These are phyloP conservation scores for Spinacia oleracea DNA, from an alignment of 179 eudicot genomes.

Conservation along the genomic window DNA sequence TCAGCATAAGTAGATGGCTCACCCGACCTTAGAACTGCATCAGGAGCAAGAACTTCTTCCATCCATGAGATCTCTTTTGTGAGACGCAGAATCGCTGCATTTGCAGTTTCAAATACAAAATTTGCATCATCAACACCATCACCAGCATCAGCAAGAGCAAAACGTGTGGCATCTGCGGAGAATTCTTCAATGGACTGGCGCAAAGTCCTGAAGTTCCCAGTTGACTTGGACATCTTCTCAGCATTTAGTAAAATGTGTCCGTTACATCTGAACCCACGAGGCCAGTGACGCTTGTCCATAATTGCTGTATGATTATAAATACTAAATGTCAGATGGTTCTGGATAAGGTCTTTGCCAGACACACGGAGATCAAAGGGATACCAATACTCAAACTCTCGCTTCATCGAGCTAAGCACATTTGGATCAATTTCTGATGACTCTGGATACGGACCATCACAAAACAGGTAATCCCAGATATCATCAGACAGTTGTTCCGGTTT, in stretches of 20 bases:
- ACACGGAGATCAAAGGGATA: constrained; percentile 91
- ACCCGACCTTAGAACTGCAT: constrained; percentile 56
- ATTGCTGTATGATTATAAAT: constrained; percentile 82
- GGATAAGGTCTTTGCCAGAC: constrained; percentile 87
- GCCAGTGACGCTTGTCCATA: constrained; percentile 75
- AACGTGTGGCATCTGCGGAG: constrained; percentile 81
- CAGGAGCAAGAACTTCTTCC: constrained; percentile 71
- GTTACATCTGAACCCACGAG: constrained; percentile 82
- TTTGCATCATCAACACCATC: constrained; percentile 97
- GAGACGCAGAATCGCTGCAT: constrained; percentile 82
- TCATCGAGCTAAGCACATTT: constrained; percentile 61
- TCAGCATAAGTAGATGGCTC: constrained; percentile 73
- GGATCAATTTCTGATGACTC: constrained; percentile 48
- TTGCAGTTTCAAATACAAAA: constrained; percentile 86
- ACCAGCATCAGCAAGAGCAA: constrained; percentile 91
- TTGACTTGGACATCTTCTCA: constrained; percentile 95
- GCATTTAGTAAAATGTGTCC: constrained; percentile 82
- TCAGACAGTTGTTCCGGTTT: constrained; percentile 78
- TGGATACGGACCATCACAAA: constrained; percentile 61
- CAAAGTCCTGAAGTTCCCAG: constrained; percentile 77
- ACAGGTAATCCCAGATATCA: constrained; percentile 86
- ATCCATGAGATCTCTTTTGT: constrained; percentile 85
- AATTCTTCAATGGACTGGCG: constrained; percentile 73
- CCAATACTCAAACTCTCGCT: constrained; percentile 85
- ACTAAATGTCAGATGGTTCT: constrained; percentile 83